These are phyloP conservation scores for Sporobolomyces phaffii DNA, from an alignment of 768 basidiomycete genomes.

Conservation along the genomic window DNA sequence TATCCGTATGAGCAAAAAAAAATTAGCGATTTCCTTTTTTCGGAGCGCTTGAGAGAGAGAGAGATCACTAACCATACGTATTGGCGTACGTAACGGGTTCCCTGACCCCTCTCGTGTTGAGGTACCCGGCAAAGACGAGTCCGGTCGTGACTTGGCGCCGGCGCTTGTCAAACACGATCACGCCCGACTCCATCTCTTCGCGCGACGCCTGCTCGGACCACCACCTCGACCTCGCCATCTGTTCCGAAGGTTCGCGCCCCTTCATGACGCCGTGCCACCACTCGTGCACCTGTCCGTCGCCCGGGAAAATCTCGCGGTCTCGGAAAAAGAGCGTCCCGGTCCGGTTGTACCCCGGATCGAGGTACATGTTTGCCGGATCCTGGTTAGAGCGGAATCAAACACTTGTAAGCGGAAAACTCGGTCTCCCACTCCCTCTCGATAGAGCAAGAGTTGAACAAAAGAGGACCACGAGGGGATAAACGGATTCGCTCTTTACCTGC, in stretches of 20 bases:
- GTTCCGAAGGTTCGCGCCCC: conserved; percentile 12
- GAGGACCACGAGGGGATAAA: too few relatives aligned
- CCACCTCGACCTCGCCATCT: conserved; percentile 23
- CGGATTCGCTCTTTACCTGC: conserved; percentile 17
- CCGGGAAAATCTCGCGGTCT: conserved; percentile 35
- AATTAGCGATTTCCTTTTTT: too few relatives aligned
- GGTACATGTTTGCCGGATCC: conserved; percentile 28
- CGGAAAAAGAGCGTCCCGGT: conserved; percentile 35
- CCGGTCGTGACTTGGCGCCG: conserved; percentile 18
- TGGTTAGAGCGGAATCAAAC: neutral
- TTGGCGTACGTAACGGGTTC: conserved; percentile 37
- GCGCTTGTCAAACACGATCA: conserved; percentile 36
- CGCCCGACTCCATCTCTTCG: conserved; percentile 39
- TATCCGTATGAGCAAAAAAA: too few relatives aligned
- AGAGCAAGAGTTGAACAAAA: too few relatives aligned
- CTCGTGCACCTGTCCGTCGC: conserved; percentile 35
- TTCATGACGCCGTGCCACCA: conserved; percentile 35
- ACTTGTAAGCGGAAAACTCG: neutral
- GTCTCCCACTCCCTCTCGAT: too few relatives aligned
- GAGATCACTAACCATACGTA: conserved; percentile 25
- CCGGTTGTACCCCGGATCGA: conserved; percentile 30
- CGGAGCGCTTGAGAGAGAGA: too few relatives aligned
- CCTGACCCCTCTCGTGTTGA: conserved; percentile 29
- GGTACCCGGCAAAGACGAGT: conserved; percentile 23
- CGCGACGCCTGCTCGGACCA: conserved; percentile 26